Base-by-base conservation (phyloP, 192 early-diverging fungal species). In the Coemansia sp. region DNA sequence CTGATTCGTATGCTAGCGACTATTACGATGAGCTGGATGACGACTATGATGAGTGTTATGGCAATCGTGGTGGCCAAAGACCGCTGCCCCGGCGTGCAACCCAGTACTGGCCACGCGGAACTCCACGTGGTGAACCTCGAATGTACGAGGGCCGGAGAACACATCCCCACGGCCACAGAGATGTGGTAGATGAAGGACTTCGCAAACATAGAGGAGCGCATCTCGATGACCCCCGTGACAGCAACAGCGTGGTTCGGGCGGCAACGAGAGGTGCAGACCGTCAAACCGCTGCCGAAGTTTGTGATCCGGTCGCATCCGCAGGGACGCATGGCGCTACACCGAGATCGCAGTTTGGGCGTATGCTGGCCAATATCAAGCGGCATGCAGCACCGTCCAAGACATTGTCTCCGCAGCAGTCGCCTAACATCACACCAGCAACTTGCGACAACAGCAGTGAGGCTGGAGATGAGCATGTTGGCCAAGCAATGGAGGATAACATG, bases 261-360 rank as follows among this genome's bases (percentile, higher is more conserved):
- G 35, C 63, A 35, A 48, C 25, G 1, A 48, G 15, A 17, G 21
- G 9, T 1, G 15, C 2, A 41, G 25, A 21, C 43, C 43, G 27
- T 7, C 37, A 37, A 29, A 41, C 4, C 11, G 17, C 45, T 8
- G 45, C 45, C 0, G 41, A 56, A 1, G 7, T 38, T 32, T 24
- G 4, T 25, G 3, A 37, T 32, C 38, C 14, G 1, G 21, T 17
- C 27, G 27, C 21, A 24, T 4, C 53, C 21, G 32, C 32, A 41
- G 49, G 35, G 5, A 17, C n/a, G 11, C 63, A n/a, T 0, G 55
- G 15, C 19, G 45, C 17, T 0, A 37, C 53, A 49, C 78, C 72
- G 3, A 60, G 78, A 38, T 80, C 78, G 15, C 78, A 80, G 38
- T 72, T 80, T 60, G 78, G 78, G 5, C 72, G 78, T 23, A 72